Evolutionary conservation across 345 rosid genomes (phyloP).

Genomic region (Trapa bicornis): DNA sequence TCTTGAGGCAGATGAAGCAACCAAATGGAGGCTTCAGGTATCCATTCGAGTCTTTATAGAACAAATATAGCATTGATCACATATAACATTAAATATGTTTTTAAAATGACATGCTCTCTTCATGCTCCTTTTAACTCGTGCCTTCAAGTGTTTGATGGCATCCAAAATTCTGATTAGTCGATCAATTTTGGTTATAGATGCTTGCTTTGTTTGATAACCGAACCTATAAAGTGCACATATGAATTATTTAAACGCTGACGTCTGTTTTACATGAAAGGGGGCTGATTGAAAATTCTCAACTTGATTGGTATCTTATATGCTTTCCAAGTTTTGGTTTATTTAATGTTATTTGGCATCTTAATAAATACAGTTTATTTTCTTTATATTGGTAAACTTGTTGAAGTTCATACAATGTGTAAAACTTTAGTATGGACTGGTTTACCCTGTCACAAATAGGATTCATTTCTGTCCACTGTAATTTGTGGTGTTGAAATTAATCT

Average conservation of each 20-base stretch:
- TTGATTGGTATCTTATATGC: not conserved
- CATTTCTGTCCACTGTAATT: not conserved
- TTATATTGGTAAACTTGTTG: not conserved
- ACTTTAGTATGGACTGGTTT: not conserved
- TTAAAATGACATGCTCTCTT: not conserved
- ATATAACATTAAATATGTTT: not conserved
- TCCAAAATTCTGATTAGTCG: not conserved
- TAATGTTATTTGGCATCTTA: not conserved
- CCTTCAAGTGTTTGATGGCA: not conserved
- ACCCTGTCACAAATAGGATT: not conserved
- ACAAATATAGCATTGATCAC: not conserved
- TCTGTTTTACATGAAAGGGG: not conserved
- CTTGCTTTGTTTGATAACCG: not conserved
- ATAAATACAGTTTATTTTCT: not conserved
- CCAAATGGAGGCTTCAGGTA: constrained; percentile 79
- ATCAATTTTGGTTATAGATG: not conserved
- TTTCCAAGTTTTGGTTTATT: not conserved
- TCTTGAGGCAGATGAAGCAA: constrained; percentile 66
- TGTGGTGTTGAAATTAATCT: not conserved
- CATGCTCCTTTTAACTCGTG: not conserved
- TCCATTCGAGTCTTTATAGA: not conserved
- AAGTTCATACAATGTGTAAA: not conserved
- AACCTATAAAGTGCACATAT: not conserved
- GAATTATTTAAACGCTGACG: not conserved
- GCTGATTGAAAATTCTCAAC: not conserved